Percentiles rank a stretch among this genome's conserved stretches.
Conservation (phyloP, 345 rosid species). For the Citrus glauca region DNA sequence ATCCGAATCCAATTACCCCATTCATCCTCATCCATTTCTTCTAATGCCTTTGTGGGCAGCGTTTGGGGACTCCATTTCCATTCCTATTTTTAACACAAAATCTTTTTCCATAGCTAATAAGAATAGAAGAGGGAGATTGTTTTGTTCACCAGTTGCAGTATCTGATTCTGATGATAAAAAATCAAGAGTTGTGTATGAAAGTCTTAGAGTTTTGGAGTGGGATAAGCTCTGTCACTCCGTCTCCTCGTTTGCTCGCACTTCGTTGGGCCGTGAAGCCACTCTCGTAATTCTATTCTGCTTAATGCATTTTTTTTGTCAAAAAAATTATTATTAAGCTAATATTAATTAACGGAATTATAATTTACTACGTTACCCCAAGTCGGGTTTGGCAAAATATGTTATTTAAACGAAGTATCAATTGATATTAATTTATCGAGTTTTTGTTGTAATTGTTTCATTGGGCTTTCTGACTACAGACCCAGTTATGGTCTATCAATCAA, state of each 20-base stretch:
- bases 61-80: neutral
- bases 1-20: neutral
- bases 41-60: neutral
- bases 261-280: conserved; percentile 70
- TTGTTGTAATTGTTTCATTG: neutral
- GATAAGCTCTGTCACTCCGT: conserved; percentile 82
- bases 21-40: neutral
- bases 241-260: conserved; percentile 70
- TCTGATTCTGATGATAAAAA: neutral
- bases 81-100: neutral
- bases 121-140: neutral
- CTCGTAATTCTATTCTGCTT: conserved; percentile 21
- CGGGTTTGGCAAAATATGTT: too few relatives aligned
- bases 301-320: neutral
- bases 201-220: conserved; percentile 81
- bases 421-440: too few relatives aligned
- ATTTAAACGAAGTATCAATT: too few relatives aligned
- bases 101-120: neutral
- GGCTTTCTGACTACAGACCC: conserved; percentile 10
- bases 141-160: conserved; percentile 8
- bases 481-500: conserved; percentile 58
- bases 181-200: conserved; percentile 38
- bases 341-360: too few relatives aligned
- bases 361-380: too few relatives aligned
- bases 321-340: too few relatives aligned